Conservation (phyloP, 2,329 filamentous ascomycete species). For the Septoria petroselini region DNA sequence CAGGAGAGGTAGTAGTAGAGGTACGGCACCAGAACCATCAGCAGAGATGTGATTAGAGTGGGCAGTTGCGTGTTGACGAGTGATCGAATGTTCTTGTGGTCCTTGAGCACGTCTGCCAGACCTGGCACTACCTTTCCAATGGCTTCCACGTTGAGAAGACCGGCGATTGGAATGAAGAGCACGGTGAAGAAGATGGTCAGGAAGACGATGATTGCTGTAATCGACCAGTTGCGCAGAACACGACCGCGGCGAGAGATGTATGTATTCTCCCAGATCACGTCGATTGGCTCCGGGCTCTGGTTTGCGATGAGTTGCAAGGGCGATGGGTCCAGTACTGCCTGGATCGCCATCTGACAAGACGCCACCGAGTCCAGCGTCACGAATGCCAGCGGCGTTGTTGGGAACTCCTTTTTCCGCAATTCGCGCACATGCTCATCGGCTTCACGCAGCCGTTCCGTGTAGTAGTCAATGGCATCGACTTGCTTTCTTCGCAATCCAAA, state of each 20-base stretch:
- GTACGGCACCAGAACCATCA: conserved; percentile 88
- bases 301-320: conserved; percentile 83
- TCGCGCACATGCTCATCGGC: conserved; percentile 71
- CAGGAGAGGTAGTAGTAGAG: conserved; percentile 92
- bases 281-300: conserved; percentile 79
- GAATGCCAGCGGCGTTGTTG: conserved; percentile 80
- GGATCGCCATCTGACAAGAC: conserved; percentile 89
- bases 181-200: conserved; percentile 86
- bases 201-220: conserved; percentile 78
- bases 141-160: conserved; percentile 74
- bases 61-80: conserved; percentile 85
- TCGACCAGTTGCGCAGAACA: conserved; percentile 73
- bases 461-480: conserved; percentile 92
- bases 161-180: conserved; percentile 74
- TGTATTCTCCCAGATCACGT: conserved; percentile 94
- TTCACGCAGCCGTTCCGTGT: conserved; percentile 76
- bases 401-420: conserved; percentile 72
- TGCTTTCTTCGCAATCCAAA: conserved; percentile 67
- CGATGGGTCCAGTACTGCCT: conserved; percentile 86
- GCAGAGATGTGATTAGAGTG: conserved; percentile 76
- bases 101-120: conserved; percentile 64
- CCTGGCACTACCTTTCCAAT: conserved; percentile 70
- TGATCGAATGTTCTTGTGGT: conserved; percentile 67
- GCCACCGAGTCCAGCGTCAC: conserved; percentile 97
- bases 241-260: conserved; percentile 73